Conservation (phyloP, 1,284 basidiomycete species). For the Naganishia sp. region DNA sequence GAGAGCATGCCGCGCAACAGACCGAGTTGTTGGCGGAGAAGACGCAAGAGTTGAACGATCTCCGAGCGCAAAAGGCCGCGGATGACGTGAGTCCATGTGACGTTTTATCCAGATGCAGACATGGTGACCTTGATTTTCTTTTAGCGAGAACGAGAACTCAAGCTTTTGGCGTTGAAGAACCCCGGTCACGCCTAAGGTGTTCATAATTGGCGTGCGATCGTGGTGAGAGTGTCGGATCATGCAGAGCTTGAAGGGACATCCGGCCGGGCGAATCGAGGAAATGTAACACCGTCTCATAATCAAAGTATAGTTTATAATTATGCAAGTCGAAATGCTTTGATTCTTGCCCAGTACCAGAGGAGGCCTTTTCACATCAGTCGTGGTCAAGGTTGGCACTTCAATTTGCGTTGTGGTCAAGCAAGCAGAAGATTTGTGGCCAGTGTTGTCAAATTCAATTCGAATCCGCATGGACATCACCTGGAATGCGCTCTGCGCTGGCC, state of each 20-base stretch:
- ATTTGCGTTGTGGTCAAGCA: too few relatives aligned
- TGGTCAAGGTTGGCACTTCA: too few relatives aligned
- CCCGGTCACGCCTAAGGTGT: slow-evolving; percentile 48
- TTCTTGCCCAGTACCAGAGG: background rate
- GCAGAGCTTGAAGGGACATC: background rate
- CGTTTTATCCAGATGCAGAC: background rate
- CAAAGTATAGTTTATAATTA: background rate
- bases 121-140: background rate
- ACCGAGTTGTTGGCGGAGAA: slow-evolving; percentile 43
- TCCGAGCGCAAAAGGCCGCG: slow-evolving; percentile 54
- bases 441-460: too few relatives aligned
- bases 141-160: slow-evolving; percentile 55
- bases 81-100: slow-evolving; percentile 52
- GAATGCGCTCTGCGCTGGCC: too few relatives aligned
- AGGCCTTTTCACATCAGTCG: too few relatives aligned
- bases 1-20: slow-evolving; percentile 38
- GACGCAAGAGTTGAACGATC: slow-evolving; percentile 55
- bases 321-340: background rate
- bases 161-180: slow-evolving; percentile 52
- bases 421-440: too few relatives aligned
- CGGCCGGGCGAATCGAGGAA: background rate
- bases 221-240: too few relatives aligned
- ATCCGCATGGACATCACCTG: too few relatives aligned
- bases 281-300: background rate
- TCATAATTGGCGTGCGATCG: background rate